Conservation (phyloP, 2,329 filamentous ascomycete species). For the Pseudogymnoascus sp. region DNA sequence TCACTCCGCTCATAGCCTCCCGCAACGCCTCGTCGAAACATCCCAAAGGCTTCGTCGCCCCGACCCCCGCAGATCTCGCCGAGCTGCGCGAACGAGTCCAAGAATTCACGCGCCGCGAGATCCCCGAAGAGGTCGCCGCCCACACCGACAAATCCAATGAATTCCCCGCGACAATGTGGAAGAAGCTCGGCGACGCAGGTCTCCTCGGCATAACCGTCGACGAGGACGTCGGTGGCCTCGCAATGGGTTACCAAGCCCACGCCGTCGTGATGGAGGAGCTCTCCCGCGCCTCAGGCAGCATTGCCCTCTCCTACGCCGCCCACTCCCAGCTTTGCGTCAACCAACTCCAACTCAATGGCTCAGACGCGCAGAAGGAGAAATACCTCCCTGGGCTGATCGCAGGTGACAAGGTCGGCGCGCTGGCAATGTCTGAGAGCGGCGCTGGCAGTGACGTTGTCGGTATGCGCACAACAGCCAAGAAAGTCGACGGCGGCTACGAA, state of each 20-base stretch:
- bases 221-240: constrained; percentile 81
- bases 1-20: constrained; percentile 15
- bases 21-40: constrained; percentile 59
- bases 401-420: constrained; percentile 71
- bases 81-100: constrained; percentile 46
- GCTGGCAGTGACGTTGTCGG: constrained; percentile 89
- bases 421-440: constrained; percentile 92
- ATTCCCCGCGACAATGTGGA: constrained; percentile 89
- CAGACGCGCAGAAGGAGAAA: constrained; percentile 65
- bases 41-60: constrained; percentile 52
- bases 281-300: constrained; percentile 73
- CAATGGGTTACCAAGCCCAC: constrained; percentile 93
- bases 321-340: constrained; percentile 96
- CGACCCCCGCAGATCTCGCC: constrained; percentile 40
- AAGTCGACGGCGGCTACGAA: constrained; percentile 75
- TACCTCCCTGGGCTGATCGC: constrained; percentile 75
- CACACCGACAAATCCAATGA: constrained; percentile 77
- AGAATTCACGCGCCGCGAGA: constrained; percentile 83
- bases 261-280: constrained; percentile 94
- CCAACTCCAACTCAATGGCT: constrained; percentile 86
- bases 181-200: constrained; percentile 82
- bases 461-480: constrained; percentile 80
- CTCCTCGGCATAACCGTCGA: constrained; percentile 91
- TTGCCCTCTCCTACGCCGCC: constrained; percentile 87
- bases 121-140: constrained; percentile 73